Base-by-base conservation (phyloP, 2,329 filamentous ascomycete species). In the Fusarium fujikuroi region DNA sequence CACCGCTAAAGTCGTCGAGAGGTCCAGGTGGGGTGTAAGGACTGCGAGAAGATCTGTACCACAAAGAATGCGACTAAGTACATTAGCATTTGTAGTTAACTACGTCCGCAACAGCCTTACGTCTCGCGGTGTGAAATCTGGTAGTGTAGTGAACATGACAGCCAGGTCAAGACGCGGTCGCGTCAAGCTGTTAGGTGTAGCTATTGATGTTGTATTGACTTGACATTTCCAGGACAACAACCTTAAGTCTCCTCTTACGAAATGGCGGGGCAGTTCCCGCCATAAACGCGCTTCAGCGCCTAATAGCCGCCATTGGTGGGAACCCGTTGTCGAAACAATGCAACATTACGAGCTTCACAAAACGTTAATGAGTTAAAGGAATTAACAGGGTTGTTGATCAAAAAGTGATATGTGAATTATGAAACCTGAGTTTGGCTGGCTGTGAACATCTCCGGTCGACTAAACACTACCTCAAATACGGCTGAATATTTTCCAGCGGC, bases 71-170 rank as follows among this genome's bases (percentile, higher is more conserved):
- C 40, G 91, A 91, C 92, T 94, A 75, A 42, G 42, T n/a, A 21
- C 34, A 52, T 78, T 57, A 78, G 65, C 21, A 53, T 23, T 16
- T n/a, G 25, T 23, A 19, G 5, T 28, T n/a, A 11, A 21, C 43
- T 21, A 10, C 7, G 53, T 30, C 42, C 40, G 49, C 57, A 46
- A 21, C 61, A 37, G 56, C 80, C 88, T 80, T 86, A 93, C 92
- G 78, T 94, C 91, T 83, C 90, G 90, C 57, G 92, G 92, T 23
- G 90, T 88, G 66, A 94, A 87, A 69, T 90, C 89, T 52, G 91
- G 91, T 21, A 93, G 86, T 54, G 90, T 85, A 50, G 87, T 88
- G 75, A 92, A 87, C 87, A 92, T 92, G 63, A 60, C 53, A 71
- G 81, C 25, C 73, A 39, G 46, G 50, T 73, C 42, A 62, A 60